These are phyloP conservation scores for Podochytrium sp. DNA, from an alignment of 192 early-diverging fungal genomes.

Conservation along the genomic window DNA sequence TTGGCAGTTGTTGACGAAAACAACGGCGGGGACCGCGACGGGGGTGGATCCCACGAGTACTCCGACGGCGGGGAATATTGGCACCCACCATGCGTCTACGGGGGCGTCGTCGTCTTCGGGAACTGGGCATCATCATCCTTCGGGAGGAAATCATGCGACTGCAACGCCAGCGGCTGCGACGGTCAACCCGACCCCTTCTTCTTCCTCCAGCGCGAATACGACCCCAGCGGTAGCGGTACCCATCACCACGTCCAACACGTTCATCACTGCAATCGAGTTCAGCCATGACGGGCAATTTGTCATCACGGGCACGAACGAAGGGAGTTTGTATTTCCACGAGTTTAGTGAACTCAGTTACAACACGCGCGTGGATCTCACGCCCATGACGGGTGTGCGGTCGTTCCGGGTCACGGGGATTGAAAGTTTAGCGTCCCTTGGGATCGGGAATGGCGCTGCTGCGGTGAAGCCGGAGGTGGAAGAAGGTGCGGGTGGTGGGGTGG, in stretches of 20 bases:
- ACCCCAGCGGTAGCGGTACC: neutral
- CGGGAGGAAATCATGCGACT: no score
- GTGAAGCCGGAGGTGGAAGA: neutral
- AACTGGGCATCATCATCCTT: neutral
- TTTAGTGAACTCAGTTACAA: slow-evolving; percentile 77
- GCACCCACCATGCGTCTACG: no score
- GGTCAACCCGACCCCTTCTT: neutral
- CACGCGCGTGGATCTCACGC: slow-evolving; percentile 75
- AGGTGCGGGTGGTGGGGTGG: neutral
- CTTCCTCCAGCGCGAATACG: neutral
- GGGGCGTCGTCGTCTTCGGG: neutral
- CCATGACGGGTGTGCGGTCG: slow-evolving; percentile 63
- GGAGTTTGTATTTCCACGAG: slow-evolving; percentile 84
- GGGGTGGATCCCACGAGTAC: no score
- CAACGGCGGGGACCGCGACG: no score
- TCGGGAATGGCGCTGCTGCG: neutral
- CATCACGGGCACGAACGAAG: slow-evolving; percentile 76
- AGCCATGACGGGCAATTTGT: slow-evolving; percentile 72
- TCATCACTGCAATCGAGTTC: slow-evolving; percentile 82
- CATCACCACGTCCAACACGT: neutral
- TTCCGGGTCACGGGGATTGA: slow-evolving; percentile 87
- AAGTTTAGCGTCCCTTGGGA: slow-evolving; percentile 42
- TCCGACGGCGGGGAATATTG: no score
- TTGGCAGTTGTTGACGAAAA: slow-evolving; percentile 72
- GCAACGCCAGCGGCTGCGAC: neutral